Evolutionary conservation across 192 early-diverging fungal genomes (phyloP).

Genomic region (Backusella morwellensis): DNA sequence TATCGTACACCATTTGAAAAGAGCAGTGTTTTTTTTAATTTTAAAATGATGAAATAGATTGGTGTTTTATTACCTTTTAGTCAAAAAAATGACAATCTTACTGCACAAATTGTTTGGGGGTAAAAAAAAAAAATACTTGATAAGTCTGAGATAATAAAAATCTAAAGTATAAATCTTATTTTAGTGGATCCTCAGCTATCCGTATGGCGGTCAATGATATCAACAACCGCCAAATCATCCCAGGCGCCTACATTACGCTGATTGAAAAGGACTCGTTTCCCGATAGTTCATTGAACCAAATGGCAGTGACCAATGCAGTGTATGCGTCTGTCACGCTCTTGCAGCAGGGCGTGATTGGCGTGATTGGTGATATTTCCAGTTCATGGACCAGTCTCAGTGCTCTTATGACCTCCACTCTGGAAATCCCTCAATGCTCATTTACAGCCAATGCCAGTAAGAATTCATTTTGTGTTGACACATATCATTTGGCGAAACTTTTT

Average conservation of each 20-base stretch:
- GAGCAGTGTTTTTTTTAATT: neutral
- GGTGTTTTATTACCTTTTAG: slow-evolving; percentile 35
- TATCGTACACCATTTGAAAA: neutral
- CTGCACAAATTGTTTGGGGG: slow-evolving; percentile 39
- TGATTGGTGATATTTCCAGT: slow-evolving; percentile 51
- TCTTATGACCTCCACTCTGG: slow-evolving; percentile 42
- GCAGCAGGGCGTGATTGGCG: slow-evolving; percentile 50
- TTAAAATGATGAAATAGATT: slow-evolving; percentile 16
- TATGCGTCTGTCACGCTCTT: slow-evolving; percentile 47
- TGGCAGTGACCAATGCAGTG: slow-evolving; percentile 46
- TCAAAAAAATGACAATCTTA: slow-evolving; percentile 30
- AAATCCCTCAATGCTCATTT: slow-evolving; percentile 53
- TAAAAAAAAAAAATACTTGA: slow-evolving; percentile 1
- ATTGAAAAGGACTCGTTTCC: slow-evolving; percentile 52
- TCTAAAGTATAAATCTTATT: neutral
- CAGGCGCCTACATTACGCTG: slow-evolving; percentile 46
- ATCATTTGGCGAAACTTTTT: neutral
- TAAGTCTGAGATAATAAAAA: neutral
- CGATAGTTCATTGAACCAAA: slow-evolving; percentile 36
- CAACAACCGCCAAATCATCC: slow-evolving; percentile 41
- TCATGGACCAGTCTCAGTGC: slow-evolving; percentile 46
- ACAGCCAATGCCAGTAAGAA: slow-evolving; percentile 47
- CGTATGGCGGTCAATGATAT: slow-evolving; percentile 49
- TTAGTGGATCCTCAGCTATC: slow-evolving; percentile 49
- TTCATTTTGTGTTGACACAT: neutral